Evolutionary conservation across 2,329 filamentous ascomycete species (phyloP).

Genomic region (Elsinoe arachidis): DNA sequence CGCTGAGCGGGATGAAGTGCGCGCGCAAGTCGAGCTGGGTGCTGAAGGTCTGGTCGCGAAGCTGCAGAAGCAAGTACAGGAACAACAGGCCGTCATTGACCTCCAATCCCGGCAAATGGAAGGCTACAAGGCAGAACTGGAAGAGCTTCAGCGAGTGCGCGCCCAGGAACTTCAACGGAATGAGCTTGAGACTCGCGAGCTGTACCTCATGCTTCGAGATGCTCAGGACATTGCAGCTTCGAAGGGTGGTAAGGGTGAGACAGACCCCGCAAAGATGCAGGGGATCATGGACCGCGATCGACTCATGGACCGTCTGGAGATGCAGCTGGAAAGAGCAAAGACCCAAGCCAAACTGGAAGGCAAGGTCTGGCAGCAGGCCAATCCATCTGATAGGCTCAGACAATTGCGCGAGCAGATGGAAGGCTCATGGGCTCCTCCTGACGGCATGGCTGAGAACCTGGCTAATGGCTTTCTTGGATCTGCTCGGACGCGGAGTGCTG

Average conservation of each 20-base stretch:
- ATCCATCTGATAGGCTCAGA: conserved; percentile 83
- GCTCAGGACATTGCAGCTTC: conserved; percentile 93
- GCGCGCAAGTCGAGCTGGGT: conserved; percentile 75
- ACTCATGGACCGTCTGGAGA: conserved; percentile 88
- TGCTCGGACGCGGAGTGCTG: conserved; percentile 32
- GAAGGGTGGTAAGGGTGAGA: conserved; percentile 45
- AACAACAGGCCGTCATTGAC: conserved; percentile 84
- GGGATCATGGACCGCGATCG: conserved; percentile 88
- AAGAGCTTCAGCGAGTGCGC: conserved; percentile 74
- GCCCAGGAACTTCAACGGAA: conserved; percentile 89
- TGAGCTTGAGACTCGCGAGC: conserved; percentile 88
- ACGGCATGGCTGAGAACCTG: conserved; percentile 37
- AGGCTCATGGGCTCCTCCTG: conserved; percentile 38
- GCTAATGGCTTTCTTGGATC: conserved; percentile 16
- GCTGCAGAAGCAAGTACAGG: conserved; percentile 85
- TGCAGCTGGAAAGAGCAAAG: conserved; percentile 92
- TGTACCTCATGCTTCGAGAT: conserved; percentile 97
- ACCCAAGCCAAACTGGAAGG: conserved; percentile 96
- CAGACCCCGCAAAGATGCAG: conserved; percentile 70
- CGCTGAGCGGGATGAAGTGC: conserved; percentile 93
- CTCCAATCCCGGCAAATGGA: conserved; percentile 81
- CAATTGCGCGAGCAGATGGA: conserved; percentile 96
- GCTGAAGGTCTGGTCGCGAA: conserved; percentile 91
- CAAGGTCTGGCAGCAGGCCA: conserved; percentile 73
- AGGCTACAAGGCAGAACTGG: conserved; percentile 78